These are phyloP conservation scores for Mycena crocata DNA, from an alignment of 768 basidiomycete species.

Conservation along the genomic window DNA sequence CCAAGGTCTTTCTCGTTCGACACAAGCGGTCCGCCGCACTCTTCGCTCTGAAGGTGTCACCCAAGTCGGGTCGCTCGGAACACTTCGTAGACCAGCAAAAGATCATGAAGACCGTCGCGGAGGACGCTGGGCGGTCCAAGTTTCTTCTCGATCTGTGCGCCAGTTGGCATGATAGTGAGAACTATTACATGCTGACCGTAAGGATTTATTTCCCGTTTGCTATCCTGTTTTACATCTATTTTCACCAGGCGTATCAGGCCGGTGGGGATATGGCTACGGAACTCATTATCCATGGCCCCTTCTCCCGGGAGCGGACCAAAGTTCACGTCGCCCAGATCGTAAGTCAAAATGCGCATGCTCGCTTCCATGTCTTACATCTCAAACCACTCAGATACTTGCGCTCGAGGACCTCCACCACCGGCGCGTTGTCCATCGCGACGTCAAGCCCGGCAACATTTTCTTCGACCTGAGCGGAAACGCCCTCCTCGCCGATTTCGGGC, in stretches of 20 bases:
- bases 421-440: constrained; percentile 35
- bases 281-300: not conserved
- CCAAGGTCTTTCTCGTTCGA: constrained; percentile 34
- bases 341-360: constrained; percentile 1
- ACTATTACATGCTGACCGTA: constrained; percentile 40
- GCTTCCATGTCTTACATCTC: not conserved
- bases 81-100: not conserved
- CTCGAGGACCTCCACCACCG: constrained; percentile 30
- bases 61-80: constrained; percentile 18
- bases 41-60: constrained; percentile 37
- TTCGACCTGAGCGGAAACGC: constrained; percentile 31
- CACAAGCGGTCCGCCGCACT: constrained; percentile 24
- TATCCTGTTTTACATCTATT: not conserved
- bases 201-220: not conserved
- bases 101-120: constrained; percentile 8
- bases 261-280: constrained; percentile 36
- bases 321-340: constrained; percentile 41
- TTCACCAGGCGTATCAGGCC: not conserved
- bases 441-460: constrained; percentile 39
- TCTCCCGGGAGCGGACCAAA: constrained; percentile 25
- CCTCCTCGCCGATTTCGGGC: constrained; percentile 35
- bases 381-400: constrained; percentile 23
- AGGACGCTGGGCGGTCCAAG: constrained; percentile 4
- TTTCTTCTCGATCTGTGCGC: constrained; percentile 37
- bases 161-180: constrained; percentile 34